Evolutionary conservation across 2,329 filamentous ascomycete genomes (phyloP), one percentile per base, ranked within the genome.

Genomic region (Fusarium oxysporum): DNA sequence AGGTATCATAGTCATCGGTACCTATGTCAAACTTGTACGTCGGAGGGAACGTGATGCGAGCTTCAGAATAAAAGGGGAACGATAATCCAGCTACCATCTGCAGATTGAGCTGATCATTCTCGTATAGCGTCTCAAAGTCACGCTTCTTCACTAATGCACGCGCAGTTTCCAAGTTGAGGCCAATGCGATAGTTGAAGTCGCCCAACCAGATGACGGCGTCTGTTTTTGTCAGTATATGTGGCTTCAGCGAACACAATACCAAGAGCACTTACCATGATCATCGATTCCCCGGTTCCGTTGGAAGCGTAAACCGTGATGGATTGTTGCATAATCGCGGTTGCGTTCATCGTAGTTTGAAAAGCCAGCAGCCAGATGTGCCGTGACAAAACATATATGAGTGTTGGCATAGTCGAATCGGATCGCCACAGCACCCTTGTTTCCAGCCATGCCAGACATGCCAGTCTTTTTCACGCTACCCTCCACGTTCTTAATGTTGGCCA

Each of bases 111-210:
- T 98, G 95, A 78, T 98, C 96, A 77, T 98, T 97, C 70, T 96
- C 93, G 79, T 97, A 97, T 55, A 98, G 83, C 23, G 88, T 91
- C 62, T 92, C 93, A 16, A 97, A 85, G 77, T 98, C 92, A 32
- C 89, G 86, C 61, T 89, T 87, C 76, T 92, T 89, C 61, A 97
- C 90, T 14, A 97, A 84, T 37, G 91, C 88, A 73, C 93, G 92
- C 12, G 94, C 93, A 67, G 88, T 91, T 43, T 97, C 94, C 72
- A 94, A 91, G 48, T 88, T 88, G 64, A 98, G 86, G 2, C 95
- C 96, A 76, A 99, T 97, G 23, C 96, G 92, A 82, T 99, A 99
- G 80, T 99, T 99, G 85, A 99, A 99, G 81, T 99, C 96, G 9
- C 96, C 96, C 45, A 98, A 88, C 96, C 96, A 99, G 59, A 98